A percentile compares a stretch with the other conserved stretches of the same genome.
Evolutionary conservation across 2,329 filamentous ascomycete genomes (phyloP).

Genomic region (Aspergillus sp.): DNA sequence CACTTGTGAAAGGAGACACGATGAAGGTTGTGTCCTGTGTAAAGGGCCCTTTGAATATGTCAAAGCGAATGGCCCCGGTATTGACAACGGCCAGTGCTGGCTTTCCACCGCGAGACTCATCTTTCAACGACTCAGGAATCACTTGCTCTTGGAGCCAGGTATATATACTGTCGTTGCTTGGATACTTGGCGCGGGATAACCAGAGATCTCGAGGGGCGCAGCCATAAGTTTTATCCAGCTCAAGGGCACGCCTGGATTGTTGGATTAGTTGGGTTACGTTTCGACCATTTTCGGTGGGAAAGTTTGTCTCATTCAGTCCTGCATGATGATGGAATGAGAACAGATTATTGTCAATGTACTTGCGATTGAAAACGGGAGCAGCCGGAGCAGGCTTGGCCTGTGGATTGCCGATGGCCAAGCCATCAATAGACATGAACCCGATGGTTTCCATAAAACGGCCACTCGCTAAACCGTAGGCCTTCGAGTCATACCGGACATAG

Average conservation of each 20-base stretch:
- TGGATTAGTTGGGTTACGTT: conserved; percentile 68
- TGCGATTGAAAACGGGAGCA: conserved; percentile 61
- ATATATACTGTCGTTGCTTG: conserved; percentile 70
- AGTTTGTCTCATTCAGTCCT: conserved; percentile 64
- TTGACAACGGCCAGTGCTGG: conserved; percentile 72
- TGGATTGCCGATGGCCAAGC: conserved; percentile 46
- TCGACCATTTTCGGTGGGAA: conserved; percentile 69
- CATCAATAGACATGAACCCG: conserved; percentile 84
- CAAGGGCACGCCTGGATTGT: conserved; percentile 62
- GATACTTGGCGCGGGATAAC: conserved; percentile 75
- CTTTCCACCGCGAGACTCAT: conserved; percentile 53
- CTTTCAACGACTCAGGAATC: conserved; percentile 62
- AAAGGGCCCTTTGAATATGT: conserved; percentile 89
- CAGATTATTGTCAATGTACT: conserved; percentile 93
- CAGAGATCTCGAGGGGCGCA: conserved; percentile 78
- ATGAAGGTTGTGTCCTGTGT: conserved; percentile 83
- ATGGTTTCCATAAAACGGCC: conserved; percentile 94
- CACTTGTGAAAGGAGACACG: conserved; percentile 81
- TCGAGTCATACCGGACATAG: conserved; percentile 71
- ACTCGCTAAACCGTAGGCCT: conserved; percentile 74
- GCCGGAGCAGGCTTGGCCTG: conserved; percentile 17
- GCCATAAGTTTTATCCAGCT: conserved; percentile 71
- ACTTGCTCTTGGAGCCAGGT: conserved; percentile 73
- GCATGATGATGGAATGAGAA: conserved; percentile 80
- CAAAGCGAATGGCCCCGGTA: conserved; percentile 88